Base-by-base conservation (phyloP, 2,329 filamentous ascomycete species). In the Venturia asperata region DNA sequence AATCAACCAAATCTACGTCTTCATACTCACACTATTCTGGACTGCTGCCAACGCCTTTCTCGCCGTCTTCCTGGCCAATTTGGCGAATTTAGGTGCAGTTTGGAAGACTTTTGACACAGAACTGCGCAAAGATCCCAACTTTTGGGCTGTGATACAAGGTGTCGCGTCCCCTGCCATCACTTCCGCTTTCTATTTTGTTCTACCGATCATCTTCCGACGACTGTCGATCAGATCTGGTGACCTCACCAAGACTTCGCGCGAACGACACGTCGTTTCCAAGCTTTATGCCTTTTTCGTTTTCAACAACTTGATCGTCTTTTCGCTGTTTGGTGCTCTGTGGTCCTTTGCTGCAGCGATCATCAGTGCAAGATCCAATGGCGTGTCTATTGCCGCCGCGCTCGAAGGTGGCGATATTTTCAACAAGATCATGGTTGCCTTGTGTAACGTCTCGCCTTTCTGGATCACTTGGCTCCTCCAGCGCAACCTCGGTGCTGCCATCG, bases 221-320 rank as follows among this genome's bases (percentile, higher is more conserved):
- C 81, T 99, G 45, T 89, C 91, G 6, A 88, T 92, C 67, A 85
- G 85, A 69, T 89, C 90, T 5, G 94, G 94, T 68, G 93, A 97
- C 73, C 83, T 89, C 69, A 96, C 91, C 61, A 99, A 97, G 78
- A 96, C 91, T 0, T 90, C 91, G 34, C 86, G 94, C 64, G 94
- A 99, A 74, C 84, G 91, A 39, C 93, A 97, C 75, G 94, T 99
- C 63, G 83, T 94, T 66, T 87, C 86, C 68, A 95, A 96, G 76
- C 83, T 99, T 2, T 99, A 95, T 77, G 84, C 90, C 21, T 99
- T 99, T 79, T 99, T 99, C 76, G 85, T 97, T 63, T 92, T 99
- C 81, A 99, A 99, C 83, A 97, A 97, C 73, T 77, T 99, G 65
- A 80, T 99, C 69, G 87, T 97, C 66, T 97, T 97, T 76, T 97